Evolutionary conservation across 208 protist species (phyloP), one percentile per base, ranked within the genome.

Genomic region (Leishmania tarentolae): DNA sequence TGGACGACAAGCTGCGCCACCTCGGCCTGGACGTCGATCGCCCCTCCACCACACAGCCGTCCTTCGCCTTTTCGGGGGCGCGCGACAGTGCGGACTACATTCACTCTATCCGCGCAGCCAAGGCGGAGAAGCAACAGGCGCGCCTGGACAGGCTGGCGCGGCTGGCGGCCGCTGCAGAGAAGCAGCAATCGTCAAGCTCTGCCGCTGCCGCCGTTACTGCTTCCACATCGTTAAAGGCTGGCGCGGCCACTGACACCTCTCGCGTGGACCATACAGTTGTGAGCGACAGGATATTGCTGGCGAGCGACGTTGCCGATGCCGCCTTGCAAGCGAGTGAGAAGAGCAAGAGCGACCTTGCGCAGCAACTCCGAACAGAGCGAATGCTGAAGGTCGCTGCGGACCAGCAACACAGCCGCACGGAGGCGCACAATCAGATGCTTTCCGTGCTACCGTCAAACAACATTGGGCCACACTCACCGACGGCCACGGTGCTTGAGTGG

Each of bases 1-100:
- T 97, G 92, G 94, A 97, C 65, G 90, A 95, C 53, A 95, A 93
- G 66, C 86, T 97, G 68, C 86, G 90, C 11, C 91, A 88, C 35
- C 78, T 95, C 4, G 93, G 93, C 9, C 81, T 97, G 4, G 73
- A 82, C 59, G 77, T 85, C 1, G 82, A 84, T 31, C 75, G 86
- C 59, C 44, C 76, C 61, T 44, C 61, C 42, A 85, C 17, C 50
- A 66, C 21, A 61, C 71, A 42, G 74, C 61, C 17, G 78, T 78
- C 53, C 63, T 47, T 11, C 8, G 11, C 21, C 19, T 24, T 3
- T 73, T 24, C 46, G 79, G 31, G 47, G 78, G 19, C 44, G 65
- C 56, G 78, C 78, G 17, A 50, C 79, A 53, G 44, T 19, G 28
- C 44, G 65, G 83, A 83, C 50, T 97, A 94, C 79, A 76, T 97